These are phyloP conservation scores for Biscogniauxia mediterranea DNA, from an alignment of 2,329 filamentous ascomycete genomes.

Conservation along the genomic window DNA sequence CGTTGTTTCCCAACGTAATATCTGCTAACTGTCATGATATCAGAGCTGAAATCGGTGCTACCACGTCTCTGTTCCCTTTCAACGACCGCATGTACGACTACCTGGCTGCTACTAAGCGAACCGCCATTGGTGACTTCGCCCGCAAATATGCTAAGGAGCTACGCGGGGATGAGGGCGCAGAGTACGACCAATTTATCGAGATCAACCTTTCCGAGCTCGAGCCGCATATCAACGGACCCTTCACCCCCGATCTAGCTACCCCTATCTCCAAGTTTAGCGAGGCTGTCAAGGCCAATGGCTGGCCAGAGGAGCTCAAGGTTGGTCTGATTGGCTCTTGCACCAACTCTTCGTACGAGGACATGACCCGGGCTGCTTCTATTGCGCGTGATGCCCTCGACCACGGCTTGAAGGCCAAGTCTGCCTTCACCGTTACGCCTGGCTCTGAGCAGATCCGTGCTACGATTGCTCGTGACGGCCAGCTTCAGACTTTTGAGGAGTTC, in stretches of 20 bases:
- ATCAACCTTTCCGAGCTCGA: conserved; percentile 94
- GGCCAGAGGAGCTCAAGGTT: conserved; percentile 95
- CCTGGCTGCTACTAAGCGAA: conserved; percentile 85
- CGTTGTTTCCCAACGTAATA: neutral
- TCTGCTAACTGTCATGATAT: conserved; percentile 14
- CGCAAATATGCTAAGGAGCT: conserved; percentile 83
- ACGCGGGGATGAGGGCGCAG: conserved; percentile 79
- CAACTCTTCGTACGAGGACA: conserved; percentile 83
- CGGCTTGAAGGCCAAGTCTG: conserved; percentile 87
- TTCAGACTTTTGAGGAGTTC: conserved; percentile 94
- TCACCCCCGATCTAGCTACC: conserved; percentile 96
- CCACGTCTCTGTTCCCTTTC: conserved; percentile 95
- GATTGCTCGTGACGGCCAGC: conserved; percentile 84
- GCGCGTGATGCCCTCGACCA: conserved; percentile 87
- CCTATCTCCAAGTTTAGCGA: conserved; percentile 97
- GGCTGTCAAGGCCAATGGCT: conserved; percentile 89
- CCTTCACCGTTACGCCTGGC: conserved; percentile 94
- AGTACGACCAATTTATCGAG: conserved; percentile 96
- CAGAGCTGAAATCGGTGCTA: conserved; percentile 73
- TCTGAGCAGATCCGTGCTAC: conserved; percentile 96
- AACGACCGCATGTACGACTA: conserved; percentile 98
- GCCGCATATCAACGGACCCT: conserved; percentile 97
- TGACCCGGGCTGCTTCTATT: conserved; percentile 90
- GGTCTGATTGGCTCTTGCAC: conserved; percentile 98
- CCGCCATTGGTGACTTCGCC: conserved; percentile 86